Percentiles rank a stretch among this genome's conserved stretches.
Evolutionary conservation across 805 yeast species (phyloP).

Genomic region (Candida nemodendra): DNA sequence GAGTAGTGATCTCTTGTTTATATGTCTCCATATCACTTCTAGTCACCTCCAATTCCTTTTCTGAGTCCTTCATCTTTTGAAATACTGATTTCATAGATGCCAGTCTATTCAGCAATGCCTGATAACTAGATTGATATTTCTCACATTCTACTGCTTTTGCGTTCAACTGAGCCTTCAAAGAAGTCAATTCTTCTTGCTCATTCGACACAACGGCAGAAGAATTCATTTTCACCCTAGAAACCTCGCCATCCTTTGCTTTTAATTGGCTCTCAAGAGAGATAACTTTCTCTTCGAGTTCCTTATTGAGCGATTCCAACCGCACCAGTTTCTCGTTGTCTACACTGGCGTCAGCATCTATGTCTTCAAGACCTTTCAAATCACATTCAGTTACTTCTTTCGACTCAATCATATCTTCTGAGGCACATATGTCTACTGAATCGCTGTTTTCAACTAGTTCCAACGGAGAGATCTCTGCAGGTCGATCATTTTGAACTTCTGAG

Average conservation of each 20-base stretch:
- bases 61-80: constrained; percentile 69
- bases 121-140: constrained; percentile 57
- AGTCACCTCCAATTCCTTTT: constrained; percentile 55
- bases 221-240: constrained; percentile 1
- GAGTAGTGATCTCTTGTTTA: constrained; percentile 33
- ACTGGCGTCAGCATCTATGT: too few relatives aligned
- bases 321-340: too few relatives aligned
- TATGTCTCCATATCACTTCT: constrained; percentile 45
- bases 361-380: too few relatives aligned
- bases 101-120: constrained; percentile 57
- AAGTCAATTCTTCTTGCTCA: constrained; percentile 5
- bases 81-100: constrained; percentile 75
- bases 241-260: constrained; percentile 6
- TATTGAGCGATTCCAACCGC: too few relatives aligned
- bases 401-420: too few relatives aligned
- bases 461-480: too few relatives aligned
- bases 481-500: background rate
- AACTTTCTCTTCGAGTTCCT: background rate
- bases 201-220: background rate
- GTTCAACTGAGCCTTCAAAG: constrained; percentile 31
- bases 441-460: too few relatives aligned
- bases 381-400: too few relatives aligned
- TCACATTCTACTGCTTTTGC: constrained; percentile 51
- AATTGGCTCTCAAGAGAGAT: constrained; percentile 4
- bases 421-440: too few relatives aligned